Evolutionary conservation across 805 yeast species (phyloP).

Genomic region (Wickerhamiella shivajii): DNA sequence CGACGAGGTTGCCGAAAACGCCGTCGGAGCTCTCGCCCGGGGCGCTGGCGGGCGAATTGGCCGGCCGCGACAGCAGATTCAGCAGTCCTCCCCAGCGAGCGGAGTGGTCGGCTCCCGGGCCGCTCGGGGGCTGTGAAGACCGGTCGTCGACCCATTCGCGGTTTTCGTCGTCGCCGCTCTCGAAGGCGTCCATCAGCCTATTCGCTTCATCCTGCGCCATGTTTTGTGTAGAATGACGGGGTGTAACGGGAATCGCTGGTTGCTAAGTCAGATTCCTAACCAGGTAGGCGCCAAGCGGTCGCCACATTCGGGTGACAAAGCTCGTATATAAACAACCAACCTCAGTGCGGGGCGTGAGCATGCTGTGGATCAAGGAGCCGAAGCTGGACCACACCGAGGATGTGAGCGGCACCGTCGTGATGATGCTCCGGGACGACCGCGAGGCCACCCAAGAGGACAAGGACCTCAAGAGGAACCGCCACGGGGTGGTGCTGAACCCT

Average conservation of each 20-base stretch:
- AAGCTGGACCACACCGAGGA: constrained; percentile 18
- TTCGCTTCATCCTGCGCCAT: background rate
- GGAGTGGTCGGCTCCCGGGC: background rate
- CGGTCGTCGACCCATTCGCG: constrained; percentile 10
- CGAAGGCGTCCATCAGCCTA: constrained; percentile 5
- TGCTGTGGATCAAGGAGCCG: constrained; percentile 32
- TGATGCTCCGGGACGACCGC: constrained; percentile 21
- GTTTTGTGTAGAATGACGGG: background rate
- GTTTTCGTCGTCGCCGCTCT: constrained; percentile 4
- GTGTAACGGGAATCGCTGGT: constrained; percentile 1
- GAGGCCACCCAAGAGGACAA: constrained; percentile 12
- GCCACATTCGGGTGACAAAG: background rate
- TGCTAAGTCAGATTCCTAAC: background rate
- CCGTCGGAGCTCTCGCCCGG: constrained; percentile 45
- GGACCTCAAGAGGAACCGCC: constrained; percentile 30
- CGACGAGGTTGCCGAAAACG: constrained; percentile 80
- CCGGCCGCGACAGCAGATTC: background rate
- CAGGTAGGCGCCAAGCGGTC: background rate
- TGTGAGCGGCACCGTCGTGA: constrained; percentile 38
- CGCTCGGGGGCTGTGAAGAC: too few species aligned
- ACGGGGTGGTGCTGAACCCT: constrained; percentile 41
- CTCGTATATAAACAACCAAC: background rate
- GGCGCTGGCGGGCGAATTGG: background rate
- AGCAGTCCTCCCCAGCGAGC: constrained; percentile 1
- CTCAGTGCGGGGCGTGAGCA: background rate